Base-by-base conservation (phyloP, 2,329 filamentous ascomycete species). In the Pezicula neosporulosa region DNA sequence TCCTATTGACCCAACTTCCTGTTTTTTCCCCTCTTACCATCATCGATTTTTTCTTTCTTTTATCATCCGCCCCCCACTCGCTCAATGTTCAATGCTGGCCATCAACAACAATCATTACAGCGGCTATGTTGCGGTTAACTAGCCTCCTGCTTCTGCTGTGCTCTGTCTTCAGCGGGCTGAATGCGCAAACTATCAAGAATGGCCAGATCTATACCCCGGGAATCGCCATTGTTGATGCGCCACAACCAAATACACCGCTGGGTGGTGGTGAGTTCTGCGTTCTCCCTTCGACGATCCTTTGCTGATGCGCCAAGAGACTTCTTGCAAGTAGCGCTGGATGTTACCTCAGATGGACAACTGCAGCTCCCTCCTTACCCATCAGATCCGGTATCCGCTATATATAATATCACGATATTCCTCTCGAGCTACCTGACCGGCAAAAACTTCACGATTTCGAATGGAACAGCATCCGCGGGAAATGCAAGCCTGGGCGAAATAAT, bases 191-290 rank as follows among this genome's bases (percentile, higher is more conserved):
- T 18, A 77, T 82, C 47, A 68, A 81, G 19, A 81, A 81, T 58
- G 85, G 85, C 15, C 83, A 89, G 60, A 79, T 89, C 49, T 87
- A 79, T 61, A 89, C 85, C 0, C 85, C 85, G 0, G 85, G 86
- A 0, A 77, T 89, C 50, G 84, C 78, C 21, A 78, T 89, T 50
- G 70, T 89, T 35, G 78, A 88, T 66, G 77, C 85, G 30, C 83
- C 83, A 12, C 83, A 87, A 55, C 83, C 83, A 5, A 77, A 78
- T 47, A 86, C 83, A 10, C 82, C 83, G 1, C 64, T 85, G 35
- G 83, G 83, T 54, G 83, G 83, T 67, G 77, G 82, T 82, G 66
- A 62, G 78, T 72, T 39, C 48, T 47, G 38, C 35, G 24, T 27
- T 45, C 44, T 15, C 35, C 24, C 39, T 36, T 33, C 45, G 47